Base-by-base conservation (phyloP, 768 basidiomycete species). In the Porphyrellus cyaneotinctus region DNA sequence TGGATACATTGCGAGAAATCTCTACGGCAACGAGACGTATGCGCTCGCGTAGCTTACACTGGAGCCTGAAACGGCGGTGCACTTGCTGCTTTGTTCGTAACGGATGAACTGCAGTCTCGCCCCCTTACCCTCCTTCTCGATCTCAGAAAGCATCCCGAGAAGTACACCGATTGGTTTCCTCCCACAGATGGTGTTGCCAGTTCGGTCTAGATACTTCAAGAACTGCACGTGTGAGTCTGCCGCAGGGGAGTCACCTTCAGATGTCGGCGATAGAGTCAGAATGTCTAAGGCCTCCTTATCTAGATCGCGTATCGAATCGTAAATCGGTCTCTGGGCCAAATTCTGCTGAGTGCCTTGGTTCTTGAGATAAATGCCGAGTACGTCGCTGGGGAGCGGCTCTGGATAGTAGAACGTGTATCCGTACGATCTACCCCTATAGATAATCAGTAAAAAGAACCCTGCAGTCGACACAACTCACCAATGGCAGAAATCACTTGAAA, bases 1-100 rank as follows among this genome's bases (percentile, higher is more conserved):
- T 12, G 23, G 20, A 37, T 46, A 56, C 45, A 45, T 44, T 36
- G 41, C 37, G n/a, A 45, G 23, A 32, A 14, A 41, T 47, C 30
- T 46, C 54, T 64, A 70, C 39, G 43, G 41, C 67, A 91, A 80
- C 32, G 74, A 77, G 39, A 91, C 72, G 71, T 84, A 93, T 28
- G 86, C 97, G 66, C 94, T 95, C 9, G 94, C 95, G 65, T 99
- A 99, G 70, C 93, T 95, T 20, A 99, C 97, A 64, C 95, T 97
- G 31, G 88, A 91, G 68, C 94, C 91, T 43, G 75, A 71, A 49
- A 88, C 64, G 17, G 71, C 81, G 58, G 74, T 58, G 64, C 90
- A 93, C 51, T 78, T 75, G 63, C 84, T 88, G 65, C 94, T 98
- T 71, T 98, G 95, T 66, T 91, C 93, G 69, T 99, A 99, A 59